Evolutionary conservation across 2,329 filamentous ascomycete genomes (phyloP).

Genomic region (Hymenoscyphus fraxineus): DNA sequence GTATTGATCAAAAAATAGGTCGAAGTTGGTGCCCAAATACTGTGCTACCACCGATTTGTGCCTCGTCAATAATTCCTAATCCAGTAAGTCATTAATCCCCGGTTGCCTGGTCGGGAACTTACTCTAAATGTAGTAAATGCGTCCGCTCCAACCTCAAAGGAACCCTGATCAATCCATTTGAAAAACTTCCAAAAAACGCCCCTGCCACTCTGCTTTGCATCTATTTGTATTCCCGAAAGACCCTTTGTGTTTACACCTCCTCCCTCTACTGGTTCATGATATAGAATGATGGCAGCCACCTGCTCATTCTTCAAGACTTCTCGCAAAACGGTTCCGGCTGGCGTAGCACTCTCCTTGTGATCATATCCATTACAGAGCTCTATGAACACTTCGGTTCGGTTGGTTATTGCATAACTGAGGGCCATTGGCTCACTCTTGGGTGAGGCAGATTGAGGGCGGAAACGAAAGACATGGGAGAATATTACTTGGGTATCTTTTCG

Average conservation of each 20-base stretch:
- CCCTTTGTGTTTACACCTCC: constrained; percentile 69
- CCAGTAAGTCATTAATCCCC: background rate
- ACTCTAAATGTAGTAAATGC: constrained; percentile 97
- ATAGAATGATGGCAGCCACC: constrained; percentile 84
- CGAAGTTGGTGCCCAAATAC: constrained; percentile 86
- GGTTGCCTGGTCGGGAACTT: constrained; percentile 34
- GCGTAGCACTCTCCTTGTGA: constrained; percentile 84
- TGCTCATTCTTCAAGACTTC: constrained; percentile 89
- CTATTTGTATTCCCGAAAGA: constrained; percentile 72
- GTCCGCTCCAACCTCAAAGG: constrained; percentile 94
- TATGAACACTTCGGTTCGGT: constrained; percentile 80
- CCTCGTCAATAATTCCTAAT: constrained; percentile 83
- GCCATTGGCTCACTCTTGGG: constrained; percentile 74
- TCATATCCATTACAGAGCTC: constrained; percentile 88
- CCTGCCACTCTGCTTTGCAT: constrained; percentile 68
- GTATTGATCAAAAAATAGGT: constrained; percentile 87
- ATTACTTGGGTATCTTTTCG: constrained; percentile 94
- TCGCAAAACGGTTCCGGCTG: constrained; percentile 82
- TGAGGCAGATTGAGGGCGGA: constrained; percentile 67
- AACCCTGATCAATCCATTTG: constrained; percentile 92
- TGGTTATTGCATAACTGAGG: constrained; percentile 82
- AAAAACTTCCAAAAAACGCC: constrained; percentile 98
- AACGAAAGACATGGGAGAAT: constrained; percentile 91
- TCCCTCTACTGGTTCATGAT: constrained; percentile 76
- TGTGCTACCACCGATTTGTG: constrained; percentile 89